A percentile compares a stretch with the other conserved stretches of the same genome.
Evolutionary conservation across 345 rosid genomes (phyloP).

Genomic region (Isatis tinctoria): DNA sequence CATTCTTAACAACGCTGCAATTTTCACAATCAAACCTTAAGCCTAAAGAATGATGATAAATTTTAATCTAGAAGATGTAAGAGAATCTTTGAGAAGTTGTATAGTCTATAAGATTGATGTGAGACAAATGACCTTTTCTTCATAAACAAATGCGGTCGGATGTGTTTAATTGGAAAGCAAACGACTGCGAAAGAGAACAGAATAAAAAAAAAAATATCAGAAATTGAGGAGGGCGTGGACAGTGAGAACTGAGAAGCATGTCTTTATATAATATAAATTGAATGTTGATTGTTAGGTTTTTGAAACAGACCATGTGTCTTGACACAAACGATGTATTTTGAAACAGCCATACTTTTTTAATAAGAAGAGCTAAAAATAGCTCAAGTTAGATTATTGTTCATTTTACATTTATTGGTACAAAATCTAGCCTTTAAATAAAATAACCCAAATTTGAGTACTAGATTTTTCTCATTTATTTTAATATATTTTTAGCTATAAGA

Average conservation of each 20-base stretch:
- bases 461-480: background rate
- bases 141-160: background rate
- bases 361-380: background rate
- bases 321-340: background rate
- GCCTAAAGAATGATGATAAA: background rate
- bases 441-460: background rate
- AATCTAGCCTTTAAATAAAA: background rate
- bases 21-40: background rate
- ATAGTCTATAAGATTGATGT: background rate
- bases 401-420: background rate
- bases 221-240: background rate
- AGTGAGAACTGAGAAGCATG: background rate
- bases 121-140: background rate
- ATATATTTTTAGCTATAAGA: background rate
- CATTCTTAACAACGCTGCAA: constrained; percentile 20
- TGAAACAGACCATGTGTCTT: background rate
- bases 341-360: background rate
- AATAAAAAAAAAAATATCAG: background rate
- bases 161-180: too few species aligned
- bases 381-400: background rate
- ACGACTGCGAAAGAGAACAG: too few species aligned
- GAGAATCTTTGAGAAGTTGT: background rate
- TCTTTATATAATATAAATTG: background rate
- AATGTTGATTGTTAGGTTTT: background rate
- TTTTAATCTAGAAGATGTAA: background rate